Percentiles rank a stretch among this genome's conserved stretches.
Evolutionary conservation across 257 asterid genomes (phyloP).

Genomic region (Nicotiana paniculata): DNA sequence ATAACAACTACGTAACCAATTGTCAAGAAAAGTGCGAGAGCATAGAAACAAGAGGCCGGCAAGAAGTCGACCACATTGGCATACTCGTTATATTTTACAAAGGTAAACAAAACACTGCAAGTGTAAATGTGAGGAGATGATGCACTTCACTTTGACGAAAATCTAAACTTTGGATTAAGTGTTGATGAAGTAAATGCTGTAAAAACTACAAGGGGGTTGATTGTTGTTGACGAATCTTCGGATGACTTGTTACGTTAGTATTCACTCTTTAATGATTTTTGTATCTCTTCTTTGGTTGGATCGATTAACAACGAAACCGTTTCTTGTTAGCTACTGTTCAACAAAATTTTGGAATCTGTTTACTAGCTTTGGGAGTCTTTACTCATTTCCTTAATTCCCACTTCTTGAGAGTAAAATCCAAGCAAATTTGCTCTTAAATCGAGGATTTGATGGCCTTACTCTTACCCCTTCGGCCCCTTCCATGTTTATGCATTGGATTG

Average conservation of each 20-base stretch:
- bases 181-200: conserved; percentile 39
- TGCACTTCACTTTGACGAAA: conserved; percentile 16
- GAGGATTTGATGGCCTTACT: background rate
- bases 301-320: background rate
- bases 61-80: background rate
- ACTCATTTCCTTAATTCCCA: background rate
- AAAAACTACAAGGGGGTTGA: conserved; percentile 13
- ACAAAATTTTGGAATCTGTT: background rate
- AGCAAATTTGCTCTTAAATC: background rate
- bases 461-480: background rate
- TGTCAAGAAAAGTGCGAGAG: background rate
- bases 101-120: background rate
- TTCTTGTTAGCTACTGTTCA: background rate
- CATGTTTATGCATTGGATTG: background rate
- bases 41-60: background rate
- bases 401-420: conserved; percentile 4
- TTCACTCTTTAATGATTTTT: background rate
- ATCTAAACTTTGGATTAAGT: conserved; percentile 47
- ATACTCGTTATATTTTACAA: background rate
- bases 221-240: conserved; percentile 28
- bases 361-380: background rate
- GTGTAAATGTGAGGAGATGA: background rate
- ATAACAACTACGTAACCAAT: background rate
- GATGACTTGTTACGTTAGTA: conserved; percentile 25
- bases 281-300: background rate